Conservation (phyloP, 768 basidiomycete genomes). For the Boletus sp. region DNA sequence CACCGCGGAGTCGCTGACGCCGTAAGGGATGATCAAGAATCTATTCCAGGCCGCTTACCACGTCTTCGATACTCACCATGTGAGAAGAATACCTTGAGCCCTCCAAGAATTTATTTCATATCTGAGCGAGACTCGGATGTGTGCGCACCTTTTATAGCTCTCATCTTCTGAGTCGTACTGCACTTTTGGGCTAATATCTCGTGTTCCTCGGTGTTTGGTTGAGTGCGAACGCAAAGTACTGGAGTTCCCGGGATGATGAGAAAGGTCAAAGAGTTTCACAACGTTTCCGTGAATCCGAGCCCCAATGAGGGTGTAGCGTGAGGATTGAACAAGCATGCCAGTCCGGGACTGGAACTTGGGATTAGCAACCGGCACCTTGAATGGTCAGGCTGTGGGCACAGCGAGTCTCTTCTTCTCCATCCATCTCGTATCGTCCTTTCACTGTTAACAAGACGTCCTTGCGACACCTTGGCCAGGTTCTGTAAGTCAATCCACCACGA, state of each 20-base stretch:
- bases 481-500: constrained; percentile 15
- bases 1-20: constrained; percentile 75
- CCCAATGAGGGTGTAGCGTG: background rate
- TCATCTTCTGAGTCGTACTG: constrained; percentile 42
- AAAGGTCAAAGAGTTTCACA: constrained; percentile 6
- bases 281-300: background rate
- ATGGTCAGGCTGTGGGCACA: constrained; percentile 6
- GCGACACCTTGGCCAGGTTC: constrained; percentile 8
- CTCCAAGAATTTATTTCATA: constrained; percentile 2
- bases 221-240: background rate
- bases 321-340: background rate
- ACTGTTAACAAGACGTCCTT: constrained; percentile 9
- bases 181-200: background rate
- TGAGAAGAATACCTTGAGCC: constrained; percentile 57
- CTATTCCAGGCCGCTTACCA: background rate
- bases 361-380: background rate
- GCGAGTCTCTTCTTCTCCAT: background rate
- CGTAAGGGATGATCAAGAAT: background rate
- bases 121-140: constrained; percentile 4
- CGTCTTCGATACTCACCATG: constrained; percentile 46
- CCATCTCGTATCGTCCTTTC: constrained; percentile 3
- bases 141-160: constrained; percentile 59
- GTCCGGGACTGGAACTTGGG: background rate
- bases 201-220: background rate
- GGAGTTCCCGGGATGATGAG: constrained; percentile 15